Evolutionary conservation across 768 basidiomycete species (phyloP), one percentile per base, ranked within the genome.

Genomic region (Termitomyces heimii): DNA sequence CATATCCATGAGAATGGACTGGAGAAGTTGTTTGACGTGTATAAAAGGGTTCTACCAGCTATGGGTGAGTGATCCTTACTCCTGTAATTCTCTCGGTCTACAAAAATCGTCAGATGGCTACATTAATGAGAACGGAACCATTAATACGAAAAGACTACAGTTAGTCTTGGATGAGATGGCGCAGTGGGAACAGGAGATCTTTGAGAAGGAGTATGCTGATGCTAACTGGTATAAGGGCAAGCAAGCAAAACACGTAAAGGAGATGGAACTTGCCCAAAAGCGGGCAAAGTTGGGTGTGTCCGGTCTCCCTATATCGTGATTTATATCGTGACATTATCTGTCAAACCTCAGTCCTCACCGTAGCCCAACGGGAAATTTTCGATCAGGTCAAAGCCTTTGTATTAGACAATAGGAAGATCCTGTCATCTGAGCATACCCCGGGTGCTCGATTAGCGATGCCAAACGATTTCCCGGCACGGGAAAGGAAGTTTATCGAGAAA

Each of bases 1-100:
- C 97, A 98, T 68, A 98, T 99, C 68, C 94, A 98, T 66, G 93
- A 97, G 72, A 97, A 98, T 67, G 97, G 93, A 16, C 69, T 99
- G 62, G 94, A 98, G 73, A 82, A 79, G 63, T 75, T 99, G 57
- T 98, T 97, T 70, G 92, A 93, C 10, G 91, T 98, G 55, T 99
- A 99, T 73, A 98, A 98, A 80, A 87, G 85, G 68, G 83, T 93
- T 31, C 70, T 98, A 24, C 94, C 95, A 22, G 82, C 84, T 47
- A 71, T 87, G 65, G 86, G 83, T 84, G 60, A 56, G 81, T 64
- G 24, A 42, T 26, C 28, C 29, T 54, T 20, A 58, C 53, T 13
- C 18, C 29, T 34, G n/a, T 18, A 18, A 28, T 37, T 5, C 50
- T 37, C 6, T 6, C 22, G 28, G 28, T 18, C 37, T 12, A 42